These are phyloP conservation scores for Chloranthus sessilifolius DNA, from an alignment of 164 flowering plant species.

Conservation along the genomic window DNA sequence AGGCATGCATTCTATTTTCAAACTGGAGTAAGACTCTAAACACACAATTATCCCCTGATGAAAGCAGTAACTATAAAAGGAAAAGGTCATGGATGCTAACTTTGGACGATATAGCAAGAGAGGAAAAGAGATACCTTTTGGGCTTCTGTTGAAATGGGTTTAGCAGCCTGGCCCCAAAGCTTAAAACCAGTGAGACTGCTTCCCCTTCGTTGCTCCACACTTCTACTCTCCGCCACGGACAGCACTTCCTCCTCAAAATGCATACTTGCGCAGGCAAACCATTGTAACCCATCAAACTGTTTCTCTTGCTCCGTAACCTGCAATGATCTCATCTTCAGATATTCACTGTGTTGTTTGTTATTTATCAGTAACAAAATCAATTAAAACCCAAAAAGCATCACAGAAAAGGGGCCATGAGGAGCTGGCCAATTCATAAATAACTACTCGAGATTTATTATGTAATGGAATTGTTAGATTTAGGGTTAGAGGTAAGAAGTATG, in stretches of 20 bases:
- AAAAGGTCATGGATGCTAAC: background rate
- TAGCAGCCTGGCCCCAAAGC: slow-evolving; percentile 18
- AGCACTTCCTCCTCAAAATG: slow-evolving; percentile 16
- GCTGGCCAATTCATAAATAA: too few relatives aligned
- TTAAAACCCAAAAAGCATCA: too few relatives aligned
- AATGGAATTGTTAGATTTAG: too few relatives aligned
- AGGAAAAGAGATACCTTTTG: slow-evolving; percentile 12
- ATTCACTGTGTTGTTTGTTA: too few relatives aligned
- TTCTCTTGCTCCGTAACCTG: slow-evolving; percentile 23
- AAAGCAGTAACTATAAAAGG: background rate
- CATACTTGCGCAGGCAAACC: slow-evolving; percentile 14
- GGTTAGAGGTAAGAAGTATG: too few relatives aligned
- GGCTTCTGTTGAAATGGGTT: slow-evolving; percentile 13
- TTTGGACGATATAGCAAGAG: background rate
- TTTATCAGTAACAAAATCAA: too few relatives aligned
- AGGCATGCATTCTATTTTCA: background rate
- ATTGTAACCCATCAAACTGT: slow-evolving; percentile 15
- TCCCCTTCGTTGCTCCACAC: slow-evolving; percentile 12
- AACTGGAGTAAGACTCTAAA: background rate
- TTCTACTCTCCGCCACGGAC: slow-evolving; percentile 11
- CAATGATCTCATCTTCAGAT: slow-evolving; percentile 1
- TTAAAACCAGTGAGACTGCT: slow-evolving; percentile 13
- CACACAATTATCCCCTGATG: too few relatives aligned
- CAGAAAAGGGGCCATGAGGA: too few relatives aligned
- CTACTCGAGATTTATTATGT: too few relatives aligned